Percentiles rank a stretch among this genome's conserved stretches.
phyloP scores from a whole-genome alignment of 1,139 yeast species.

The Magnusiomyces fungicola region DNA sequence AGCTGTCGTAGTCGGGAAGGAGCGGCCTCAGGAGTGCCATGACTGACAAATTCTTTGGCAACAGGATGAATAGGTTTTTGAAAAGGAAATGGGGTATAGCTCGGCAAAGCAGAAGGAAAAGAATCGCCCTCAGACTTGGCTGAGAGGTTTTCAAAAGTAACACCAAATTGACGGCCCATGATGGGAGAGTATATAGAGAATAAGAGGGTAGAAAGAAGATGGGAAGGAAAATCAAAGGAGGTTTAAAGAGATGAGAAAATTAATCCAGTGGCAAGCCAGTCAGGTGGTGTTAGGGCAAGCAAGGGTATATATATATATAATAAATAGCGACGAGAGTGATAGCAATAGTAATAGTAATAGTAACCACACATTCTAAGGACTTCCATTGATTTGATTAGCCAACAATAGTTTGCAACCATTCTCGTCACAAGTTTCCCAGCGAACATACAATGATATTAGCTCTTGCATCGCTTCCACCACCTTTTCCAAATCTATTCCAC shows the following conservation, averaged over 20 bases:
- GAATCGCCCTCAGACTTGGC: background rate
- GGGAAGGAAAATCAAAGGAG: background rate
- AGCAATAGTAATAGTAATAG: too few relatives aligned
- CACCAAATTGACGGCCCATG: background rate
- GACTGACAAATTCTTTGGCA: background rate
- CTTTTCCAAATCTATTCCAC: conserved; percentile 69
- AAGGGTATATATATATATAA: background rate
- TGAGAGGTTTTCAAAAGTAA: background rate
- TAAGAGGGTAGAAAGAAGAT: background rate
- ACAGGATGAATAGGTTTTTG: background rate
- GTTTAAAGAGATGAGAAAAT: background rate
- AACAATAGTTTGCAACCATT: conserved; percentile 9
- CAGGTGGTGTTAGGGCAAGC: background rate
- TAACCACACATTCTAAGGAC: background rate
- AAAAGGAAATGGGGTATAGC: background rate
- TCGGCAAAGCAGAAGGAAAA: background rate
- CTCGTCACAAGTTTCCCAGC: conserved; percentile 83
- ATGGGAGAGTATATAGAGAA: background rate
- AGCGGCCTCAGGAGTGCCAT: background rate
- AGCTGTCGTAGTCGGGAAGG: background rate
- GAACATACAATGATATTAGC: conserved; percentile 64
- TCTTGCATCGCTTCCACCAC: conserved; percentile 80
- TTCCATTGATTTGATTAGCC: background rate
- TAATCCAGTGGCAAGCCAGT: background rate
- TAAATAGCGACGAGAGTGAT: too few relatives aligned